Evolutionary conservation across 352 stramenopile species (phyloP), one percentile per base, ranked within the genome.

Genomic region (Pseudoperonospora humuli): DNA sequence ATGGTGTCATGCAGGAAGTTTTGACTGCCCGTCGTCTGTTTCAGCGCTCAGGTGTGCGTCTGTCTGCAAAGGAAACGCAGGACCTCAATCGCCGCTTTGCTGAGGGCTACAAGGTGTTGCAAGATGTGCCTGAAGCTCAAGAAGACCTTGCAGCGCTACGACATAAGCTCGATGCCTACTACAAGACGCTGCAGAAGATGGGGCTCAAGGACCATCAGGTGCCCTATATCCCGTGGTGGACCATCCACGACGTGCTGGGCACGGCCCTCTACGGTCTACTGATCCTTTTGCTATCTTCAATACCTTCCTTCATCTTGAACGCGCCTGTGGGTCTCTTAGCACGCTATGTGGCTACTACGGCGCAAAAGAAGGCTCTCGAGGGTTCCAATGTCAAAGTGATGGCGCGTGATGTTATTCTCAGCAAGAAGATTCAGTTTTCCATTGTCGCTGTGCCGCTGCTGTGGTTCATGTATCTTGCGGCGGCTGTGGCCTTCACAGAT

Each of bases 11-110:
- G 55, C 89, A 98, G 70, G 57, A 97, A 9, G 84, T 98, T 32
- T 89, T 98, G 66, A 97, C 93, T 19, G 93, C 92, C 15, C 75
- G 96, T 39, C 83, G 96, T 40, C 67, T 99, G 18, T 99, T 96
- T 52, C 87, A 96, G 58, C 80, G 83, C 40, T 91, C 86, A 33
- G 77, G 86, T 21, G 69, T 91, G 26, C 76, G 80, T 26, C 45
- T 95, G 17, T 83, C 77, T 7, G 80, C 85, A n/a, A 89, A 93
- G 47, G 72, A 95, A 46, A 97, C 91, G 38, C 77, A 95, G 56
- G 84, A 96, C 52, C 46, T 97, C 17, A 96, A 95, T 56, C 79
- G 86, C 23, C 72, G 86, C 36, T 95, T 96, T 61, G 86, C 87
- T 3, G 84, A 96, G 51, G 79, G 83, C 10, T 91, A 88, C 69